Evolutionary conservation across 805 yeast genomes (phyloP).

Genomic region (Suhomyces pyralidae): DNA sequence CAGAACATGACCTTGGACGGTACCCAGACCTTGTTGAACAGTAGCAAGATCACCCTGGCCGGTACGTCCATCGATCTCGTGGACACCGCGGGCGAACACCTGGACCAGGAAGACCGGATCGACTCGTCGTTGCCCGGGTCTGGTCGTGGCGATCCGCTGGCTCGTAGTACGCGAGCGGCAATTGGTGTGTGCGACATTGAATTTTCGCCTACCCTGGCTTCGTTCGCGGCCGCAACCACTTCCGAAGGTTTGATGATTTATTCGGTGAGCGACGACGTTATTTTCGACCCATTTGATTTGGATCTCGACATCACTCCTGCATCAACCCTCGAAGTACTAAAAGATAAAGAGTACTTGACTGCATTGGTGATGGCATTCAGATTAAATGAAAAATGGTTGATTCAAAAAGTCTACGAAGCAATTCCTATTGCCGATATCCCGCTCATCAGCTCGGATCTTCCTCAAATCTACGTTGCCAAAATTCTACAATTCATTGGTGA

Average conservation of each 20-base stretch:
- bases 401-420: slow-evolving; percentile 69
- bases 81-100: slow-evolving; percentile 81
- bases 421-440: slow-evolving; percentile 70
- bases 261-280: slow-evolving; percentile 68
- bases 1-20: slow-evolving; percentile 90
- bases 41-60: slow-evolving; percentile 80
- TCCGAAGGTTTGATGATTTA: slow-evolving; percentile 88
- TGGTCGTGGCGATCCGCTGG: slow-evolving; percentile 68
- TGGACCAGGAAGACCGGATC: slow-evolving; percentile 78
- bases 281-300: slow-evolving; percentile 93
- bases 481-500: slow-evolving; percentile 68
- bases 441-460: slow-evolving; percentile 66
- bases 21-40: slow-evolving; percentile 73
- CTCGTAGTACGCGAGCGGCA: slow-evolving; percentile 73
- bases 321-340: slow-evolving; percentile 58
- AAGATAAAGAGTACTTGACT: slow-evolving; percentile 60
- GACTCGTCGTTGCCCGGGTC: slow-evolving; percentile 86
- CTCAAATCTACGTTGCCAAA: slow-evolving; percentile 70
- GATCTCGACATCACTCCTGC: slow-evolving; percentile 91
- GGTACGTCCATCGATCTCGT: slow-evolving; percentile 73
- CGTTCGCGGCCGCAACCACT: slow-evolving; percentile 93
- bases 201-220: slow-evolving; percentile 86
- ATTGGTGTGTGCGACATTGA: slow-evolving; percentile 74
- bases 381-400: slow-evolving; percentile 73
- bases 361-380: slow-evolving; percentile 93